phyloP scores from a whole-genome alignment of 768 basidiomycete species.

The Austroboletus eburneus region DNA sequence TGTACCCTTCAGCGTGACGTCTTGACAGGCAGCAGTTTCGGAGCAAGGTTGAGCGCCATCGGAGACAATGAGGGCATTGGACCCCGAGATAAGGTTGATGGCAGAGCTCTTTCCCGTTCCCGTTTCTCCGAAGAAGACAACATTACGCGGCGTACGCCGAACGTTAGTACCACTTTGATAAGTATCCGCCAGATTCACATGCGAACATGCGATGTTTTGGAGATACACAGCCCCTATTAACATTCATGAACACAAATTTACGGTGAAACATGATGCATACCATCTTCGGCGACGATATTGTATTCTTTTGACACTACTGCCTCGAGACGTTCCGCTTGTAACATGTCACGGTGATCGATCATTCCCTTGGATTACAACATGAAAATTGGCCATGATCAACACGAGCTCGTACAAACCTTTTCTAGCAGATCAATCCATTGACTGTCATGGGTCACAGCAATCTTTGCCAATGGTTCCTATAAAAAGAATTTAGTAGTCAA shows the following conservation, averaged over 20 bases:
- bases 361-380: neutral
- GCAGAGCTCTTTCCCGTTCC: conserved; percentile 26
- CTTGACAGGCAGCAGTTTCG: neutral
- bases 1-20: neutral
- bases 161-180: too few species aligned
- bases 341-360: neutral
- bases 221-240: too few species aligned
- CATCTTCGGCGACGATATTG: neutral
- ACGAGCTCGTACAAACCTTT: neutral
- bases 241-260: too few species aligned
- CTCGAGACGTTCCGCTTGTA: neutral
- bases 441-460: neutral
- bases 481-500: neutral
- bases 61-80: neutral
- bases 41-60: conserved; percentile 23
- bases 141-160: too few species aligned
- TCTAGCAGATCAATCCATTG: neutral
- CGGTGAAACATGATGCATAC: neutral
- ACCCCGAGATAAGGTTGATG: conserved; percentile 21
- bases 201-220: too few species aligned
- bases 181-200: too few species aligned
- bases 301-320: neutral
- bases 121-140: conserved; percentile 22
- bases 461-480: neutral
- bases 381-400: neutral